Conservation (phyloP, 2,329 filamentous ascomycete genomes). For the Lasiodiplodia hormozganensis region DNA sequence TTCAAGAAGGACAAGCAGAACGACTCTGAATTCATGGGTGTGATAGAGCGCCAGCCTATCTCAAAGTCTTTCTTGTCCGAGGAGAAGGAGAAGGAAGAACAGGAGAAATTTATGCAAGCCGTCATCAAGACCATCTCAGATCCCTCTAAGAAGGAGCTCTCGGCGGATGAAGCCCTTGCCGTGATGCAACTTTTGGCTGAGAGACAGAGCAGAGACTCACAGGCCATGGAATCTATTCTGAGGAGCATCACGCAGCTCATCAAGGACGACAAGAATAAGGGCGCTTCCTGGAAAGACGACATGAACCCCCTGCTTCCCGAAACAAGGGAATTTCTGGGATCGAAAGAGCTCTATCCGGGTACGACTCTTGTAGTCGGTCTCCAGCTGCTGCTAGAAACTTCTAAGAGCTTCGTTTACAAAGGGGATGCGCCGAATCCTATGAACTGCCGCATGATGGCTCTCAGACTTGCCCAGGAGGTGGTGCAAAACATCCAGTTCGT, state of each 20-base stretch:
- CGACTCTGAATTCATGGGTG: background rate
- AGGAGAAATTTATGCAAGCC: conserved; percentile 5
- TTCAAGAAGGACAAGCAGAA: conserved; percentile 11
- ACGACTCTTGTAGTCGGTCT: conserved; percentile 6
- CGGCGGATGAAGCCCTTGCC: background rate
- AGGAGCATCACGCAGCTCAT: conserved; percentile 15
- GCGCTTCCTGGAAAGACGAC: background rate
- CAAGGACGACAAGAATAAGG: background rate
- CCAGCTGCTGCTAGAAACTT: conserved; percentile 8
- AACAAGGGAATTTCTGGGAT: background rate
- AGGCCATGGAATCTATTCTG: conserved; percentile 4
- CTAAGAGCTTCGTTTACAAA: conserved; percentile 16
- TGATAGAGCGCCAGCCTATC: conserved; percentile 11
- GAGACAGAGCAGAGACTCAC: background rate
- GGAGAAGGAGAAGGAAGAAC: background rate
- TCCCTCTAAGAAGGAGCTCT: background rate
- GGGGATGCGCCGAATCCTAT: background rate
- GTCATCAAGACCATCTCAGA: background rate
- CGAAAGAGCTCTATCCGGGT: background rate
- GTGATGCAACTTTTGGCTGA: background rate
- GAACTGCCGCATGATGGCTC: conserved; percentile 23
- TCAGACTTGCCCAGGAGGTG: conserved; percentile 20
- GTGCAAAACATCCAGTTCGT: conserved; percentile 3
- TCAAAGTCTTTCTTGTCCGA: background rate
- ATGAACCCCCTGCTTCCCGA: conserved; percentile 13